phyloP scores from a whole-genome alignment of 2,329 filamentous ascomycete species.

The Talaromyces atroroseus region DNA sequence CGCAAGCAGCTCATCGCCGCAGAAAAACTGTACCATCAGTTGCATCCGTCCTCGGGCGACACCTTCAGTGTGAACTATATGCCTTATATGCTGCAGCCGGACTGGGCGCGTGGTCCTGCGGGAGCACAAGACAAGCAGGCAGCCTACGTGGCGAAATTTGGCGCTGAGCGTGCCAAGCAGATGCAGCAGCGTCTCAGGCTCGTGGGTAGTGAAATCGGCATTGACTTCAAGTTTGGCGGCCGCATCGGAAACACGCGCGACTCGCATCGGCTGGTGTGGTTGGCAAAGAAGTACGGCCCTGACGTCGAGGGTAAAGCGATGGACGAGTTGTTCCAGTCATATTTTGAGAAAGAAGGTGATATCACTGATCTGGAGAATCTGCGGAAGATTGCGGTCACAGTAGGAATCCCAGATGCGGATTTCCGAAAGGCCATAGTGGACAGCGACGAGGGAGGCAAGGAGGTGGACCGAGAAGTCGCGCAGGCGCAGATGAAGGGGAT shows the following conservation, averaged over 20 bases:
- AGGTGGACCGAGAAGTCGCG: constrained; percentile 54
- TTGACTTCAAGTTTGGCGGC: constrained; percentile 67
- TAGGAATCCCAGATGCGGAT: background rate
- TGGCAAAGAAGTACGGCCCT: constrained; percentile 44
- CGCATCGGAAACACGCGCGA: constrained; percentile 71
- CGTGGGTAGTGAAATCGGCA: constrained; percentile 60
- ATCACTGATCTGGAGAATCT: constrained; percentile 45
- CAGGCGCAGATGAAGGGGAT: constrained; percentile 46
- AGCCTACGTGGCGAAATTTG: constrained; percentile 49
- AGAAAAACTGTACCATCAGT: constrained; percentile 55
- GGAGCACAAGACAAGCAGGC: constrained; percentile 46
- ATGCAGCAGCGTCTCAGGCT: constrained; percentile 54
- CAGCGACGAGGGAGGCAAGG: constrained; percentile 45
- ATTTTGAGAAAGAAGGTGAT: constrained; percentile 61
- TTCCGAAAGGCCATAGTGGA: constrained; percentile 32
- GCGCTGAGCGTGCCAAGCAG: constrained; percentile 53
- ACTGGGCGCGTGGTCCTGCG: constrained; percentile 47
- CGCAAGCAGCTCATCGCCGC: constrained; percentile 61
- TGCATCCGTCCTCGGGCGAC: constrained; percentile 64
- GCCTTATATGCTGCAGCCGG: constrained; percentile 77
- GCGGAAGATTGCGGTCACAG: constrained; percentile 9
- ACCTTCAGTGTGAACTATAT: constrained; percentile 62
- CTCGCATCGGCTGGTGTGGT: constrained; percentile 69
- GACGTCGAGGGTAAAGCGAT: constrained; percentile 56
- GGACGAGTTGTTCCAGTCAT: constrained; percentile 58